phyloP scores from a whole-genome alignment of 257 asterid species.

The Fraxinus anomala region DNA sequence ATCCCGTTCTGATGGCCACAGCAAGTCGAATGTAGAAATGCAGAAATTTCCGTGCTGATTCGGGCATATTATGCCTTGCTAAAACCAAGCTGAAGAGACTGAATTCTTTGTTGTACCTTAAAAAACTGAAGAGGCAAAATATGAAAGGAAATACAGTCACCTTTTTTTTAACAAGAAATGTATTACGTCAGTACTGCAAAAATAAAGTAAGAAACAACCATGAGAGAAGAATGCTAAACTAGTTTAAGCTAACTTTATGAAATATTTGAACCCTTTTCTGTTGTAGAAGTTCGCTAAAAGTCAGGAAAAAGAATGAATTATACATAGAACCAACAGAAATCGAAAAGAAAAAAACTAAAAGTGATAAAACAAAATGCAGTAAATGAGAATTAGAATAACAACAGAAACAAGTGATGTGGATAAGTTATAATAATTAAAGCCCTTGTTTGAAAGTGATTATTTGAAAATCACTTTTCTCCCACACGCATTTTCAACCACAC shows the following conservation, averaged over 20 bases:
- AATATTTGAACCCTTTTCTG: neutral
- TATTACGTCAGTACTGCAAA: neutral
- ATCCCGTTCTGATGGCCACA: slow-evolving; percentile 13
- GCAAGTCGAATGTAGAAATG: slow-evolving; percentile 15
- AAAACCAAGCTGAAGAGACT: slow-evolving; percentile 68
- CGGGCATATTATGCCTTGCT: slow-evolving; percentile 52
- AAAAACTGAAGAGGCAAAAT: slow-evolving; percentile 49
- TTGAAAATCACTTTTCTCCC: too few species aligned
- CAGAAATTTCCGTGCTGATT: slow-evolving; percentile 17
- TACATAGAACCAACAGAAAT: too few species aligned
- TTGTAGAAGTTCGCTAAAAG: neutral
- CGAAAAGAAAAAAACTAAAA: too few species aligned
- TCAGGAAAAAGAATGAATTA: neutral
- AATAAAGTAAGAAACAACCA: neutral
- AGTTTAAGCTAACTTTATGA: neutral
- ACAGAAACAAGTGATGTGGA: neutral
- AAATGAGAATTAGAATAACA: neutral
- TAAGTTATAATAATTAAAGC: neutral
- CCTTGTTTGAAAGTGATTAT: neutral
- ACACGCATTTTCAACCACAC: too few species aligned
- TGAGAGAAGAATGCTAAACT: neutral
- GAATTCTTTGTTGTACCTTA: slow-evolving; percentile 81
- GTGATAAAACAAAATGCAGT: neutral
- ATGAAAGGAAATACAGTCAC: neutral
- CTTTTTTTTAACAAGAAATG: neutral